Conservation (phyloP, 257 asterid genomes). For the Solanum tacnaense region DNA sequence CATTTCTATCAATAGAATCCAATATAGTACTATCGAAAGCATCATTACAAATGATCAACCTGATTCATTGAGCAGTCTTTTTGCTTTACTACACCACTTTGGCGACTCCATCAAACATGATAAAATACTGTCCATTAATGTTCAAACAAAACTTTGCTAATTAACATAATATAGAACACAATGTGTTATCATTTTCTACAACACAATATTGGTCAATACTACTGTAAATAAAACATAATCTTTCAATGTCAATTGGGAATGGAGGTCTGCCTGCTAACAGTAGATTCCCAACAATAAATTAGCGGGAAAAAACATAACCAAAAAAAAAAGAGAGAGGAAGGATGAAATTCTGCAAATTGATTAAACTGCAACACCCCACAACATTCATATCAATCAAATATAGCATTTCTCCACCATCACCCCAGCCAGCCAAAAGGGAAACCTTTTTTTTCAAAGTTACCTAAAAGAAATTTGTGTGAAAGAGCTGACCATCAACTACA, state of each 20-base stretch:
- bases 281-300: not conserved
- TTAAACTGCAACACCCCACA: not conserved
- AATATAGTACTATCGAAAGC: not conserved
- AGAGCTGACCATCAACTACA: not conserved
- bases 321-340: not conserved
- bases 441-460: not conserved
- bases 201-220: not conserved
- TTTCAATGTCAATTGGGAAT: not conserved
- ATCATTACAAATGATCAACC: not conserved
- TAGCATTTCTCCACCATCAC: not conserved
- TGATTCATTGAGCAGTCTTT: not conserved
- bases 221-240: not conserved
- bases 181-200: not conserved
- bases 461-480: not conserved
- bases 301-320: too few relatives aligned
- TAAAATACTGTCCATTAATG: not conserved
- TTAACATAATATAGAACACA: not conserved
- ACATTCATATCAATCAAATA: not conserved
- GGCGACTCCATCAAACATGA: not conserved
- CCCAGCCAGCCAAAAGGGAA: not conserved
- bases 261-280: not conserved
- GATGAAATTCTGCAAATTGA: not conserved
- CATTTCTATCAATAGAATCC: not conserved
- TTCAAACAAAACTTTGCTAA: not conserved
- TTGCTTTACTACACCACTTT: not conserved